These are phyloP conservation scores for Diaporthe ampelina DNA, from an alignment of 2,329 filamentous ascomycete genomes.

Conservation along the genomic window DNA sequence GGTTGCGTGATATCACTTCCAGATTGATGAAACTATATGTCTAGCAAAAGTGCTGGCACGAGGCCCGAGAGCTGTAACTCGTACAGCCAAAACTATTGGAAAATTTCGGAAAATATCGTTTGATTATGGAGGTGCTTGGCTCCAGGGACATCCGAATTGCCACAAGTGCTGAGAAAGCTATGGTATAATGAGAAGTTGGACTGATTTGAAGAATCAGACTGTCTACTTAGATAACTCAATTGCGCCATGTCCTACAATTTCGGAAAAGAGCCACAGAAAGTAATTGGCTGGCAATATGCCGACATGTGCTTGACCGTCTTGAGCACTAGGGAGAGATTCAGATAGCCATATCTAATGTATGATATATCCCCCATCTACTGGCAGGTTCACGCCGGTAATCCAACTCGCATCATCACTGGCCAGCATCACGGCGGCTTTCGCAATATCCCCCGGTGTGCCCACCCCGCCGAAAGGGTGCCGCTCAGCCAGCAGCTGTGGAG, in stretches of 20 bases:
- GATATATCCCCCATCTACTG: slow-evolving; percentile 10
- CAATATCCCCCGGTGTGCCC: slow-evolving; percentile 25
- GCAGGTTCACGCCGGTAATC: slow-evolving; percentile 31
- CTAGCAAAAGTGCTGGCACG: neutral
- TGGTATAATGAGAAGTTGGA: neutral
- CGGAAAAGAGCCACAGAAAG: neutral
- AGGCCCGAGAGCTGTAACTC: neutral
- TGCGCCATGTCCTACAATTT: neutral
- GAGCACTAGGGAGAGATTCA: neutral
- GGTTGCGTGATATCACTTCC: no score
- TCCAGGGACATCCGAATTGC: neutral
- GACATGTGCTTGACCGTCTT: neutral
- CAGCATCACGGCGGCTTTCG: slow-evolving; percentile 30
- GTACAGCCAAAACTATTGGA: neutral
- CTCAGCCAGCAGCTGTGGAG: neutral
- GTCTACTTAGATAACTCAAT: no score
- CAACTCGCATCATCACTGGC: slow-evolving; percentile 37
- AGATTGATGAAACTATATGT: neutral
- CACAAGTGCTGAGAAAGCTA: neutral
- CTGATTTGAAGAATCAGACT: neutral
- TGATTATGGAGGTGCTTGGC: no score
- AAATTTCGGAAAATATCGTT: neutral
- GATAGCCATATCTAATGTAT: neutral
- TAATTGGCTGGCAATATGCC: neutral
- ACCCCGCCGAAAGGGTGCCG: slow-evolving; percentile 23